Conservation (phyloP, 202 grass and related monocot genomes). For the Sporobolus alterniflorus region DNA sequence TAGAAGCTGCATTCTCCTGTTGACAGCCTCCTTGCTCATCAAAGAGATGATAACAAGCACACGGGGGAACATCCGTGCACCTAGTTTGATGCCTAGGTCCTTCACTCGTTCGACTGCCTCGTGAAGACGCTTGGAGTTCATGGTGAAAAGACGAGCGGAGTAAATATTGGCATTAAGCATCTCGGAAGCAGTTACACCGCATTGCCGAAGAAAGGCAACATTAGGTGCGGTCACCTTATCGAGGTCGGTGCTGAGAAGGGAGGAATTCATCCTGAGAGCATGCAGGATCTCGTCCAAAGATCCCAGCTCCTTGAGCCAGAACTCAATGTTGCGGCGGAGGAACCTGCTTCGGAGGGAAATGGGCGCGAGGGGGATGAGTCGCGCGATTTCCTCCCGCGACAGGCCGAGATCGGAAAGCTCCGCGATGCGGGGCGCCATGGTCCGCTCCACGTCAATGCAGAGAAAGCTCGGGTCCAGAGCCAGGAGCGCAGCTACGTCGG, state of each 20-base stretch:
- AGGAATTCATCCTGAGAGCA: not conserved
- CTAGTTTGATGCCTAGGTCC: constrained; percentile 5
- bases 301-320: constrained; percentile 39
- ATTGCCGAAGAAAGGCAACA: constrained; percentile 43
- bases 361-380: constrained; percentile 13
- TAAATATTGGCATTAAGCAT: not conserved
- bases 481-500: not conserved
- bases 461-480: constrained; percentile 6
- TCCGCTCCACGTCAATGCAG: constrained; percentile 38
- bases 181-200: constrained; percentile 20
- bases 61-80: constrained; percentile 15
- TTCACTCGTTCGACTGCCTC: constrained; percentile 30
- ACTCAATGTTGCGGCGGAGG: constrained; percentile 10
- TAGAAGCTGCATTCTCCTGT: constrained; percentile 11
- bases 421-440: constrained; percentile 24
- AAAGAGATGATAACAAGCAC: not conserved
- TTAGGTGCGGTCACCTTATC: constrained; percentile 50
- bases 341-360: not conserved
- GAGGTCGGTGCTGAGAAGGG: not conserved
- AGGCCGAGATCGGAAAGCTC: constrained; percentile 39
- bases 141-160: constrained; percentile 13
- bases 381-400: constrained; percentile 22
- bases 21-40: constrained; percentile 13
- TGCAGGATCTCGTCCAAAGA: constrained; percentile 29
- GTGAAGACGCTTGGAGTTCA: constrained; percentile 16